A percentile compares a stretch with the other conserved stretches of the same genome.
phyloP scores from a whole-genome alignment of 1,284 basidiomycete species.

The Vanrija pseudolonga region DNA sequence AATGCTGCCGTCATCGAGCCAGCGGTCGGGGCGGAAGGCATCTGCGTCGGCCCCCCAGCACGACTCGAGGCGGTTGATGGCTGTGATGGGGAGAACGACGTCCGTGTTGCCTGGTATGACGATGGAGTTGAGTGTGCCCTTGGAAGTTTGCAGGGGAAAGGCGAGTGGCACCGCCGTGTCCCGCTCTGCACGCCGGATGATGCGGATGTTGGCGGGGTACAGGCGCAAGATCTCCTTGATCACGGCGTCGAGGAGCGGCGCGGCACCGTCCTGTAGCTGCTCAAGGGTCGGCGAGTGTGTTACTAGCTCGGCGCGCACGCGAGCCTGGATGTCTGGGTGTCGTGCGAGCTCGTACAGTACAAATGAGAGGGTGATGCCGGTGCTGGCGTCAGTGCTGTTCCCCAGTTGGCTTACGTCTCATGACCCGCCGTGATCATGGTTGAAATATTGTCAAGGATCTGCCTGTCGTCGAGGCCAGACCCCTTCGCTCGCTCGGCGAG shows the following conservation, averaged over 20 bases:
- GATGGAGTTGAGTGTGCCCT: too few species aligned
- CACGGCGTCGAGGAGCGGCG: conserved; percentile 61
- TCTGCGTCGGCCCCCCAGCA: conserved; percentile 69
- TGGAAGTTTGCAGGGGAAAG: neutral
- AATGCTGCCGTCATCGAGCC: conserved; percentile 7
- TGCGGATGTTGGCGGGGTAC: conserved; percentile 54
- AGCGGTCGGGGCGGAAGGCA: conserved; percentile 54
- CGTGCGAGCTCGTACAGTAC: conserved; percentile 67
- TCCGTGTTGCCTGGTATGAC: too few species aligned
- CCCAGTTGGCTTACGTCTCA: conserved; percentile 62
- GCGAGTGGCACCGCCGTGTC: neutral
- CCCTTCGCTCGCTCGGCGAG: too few species aligned
- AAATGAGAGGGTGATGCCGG: conserved; percentile 57
- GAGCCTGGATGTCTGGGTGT: conserved; percentile 56
- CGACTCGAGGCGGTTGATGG: conserved; percentile 59
- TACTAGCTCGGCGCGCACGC: conserved; percentile 57
- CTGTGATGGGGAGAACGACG: conserved; percentile 14
- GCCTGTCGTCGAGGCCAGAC: too few species aligned
- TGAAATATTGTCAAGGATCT: too few species aligned
- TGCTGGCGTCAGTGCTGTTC: too few species aligned
- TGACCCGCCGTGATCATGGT: conserved; percentile 60
- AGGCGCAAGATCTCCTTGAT: conserved; percentile 65
- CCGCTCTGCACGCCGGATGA: neutral
- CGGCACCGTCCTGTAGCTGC: conserved; percentile 40
- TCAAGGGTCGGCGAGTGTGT: conserved; percentile 32